These are phyloP conservation scores for Aspergillus ellipticus DNA, from an alignment of 495 filamentous ascomycete species.

Conservation along the genomic window DNA sequence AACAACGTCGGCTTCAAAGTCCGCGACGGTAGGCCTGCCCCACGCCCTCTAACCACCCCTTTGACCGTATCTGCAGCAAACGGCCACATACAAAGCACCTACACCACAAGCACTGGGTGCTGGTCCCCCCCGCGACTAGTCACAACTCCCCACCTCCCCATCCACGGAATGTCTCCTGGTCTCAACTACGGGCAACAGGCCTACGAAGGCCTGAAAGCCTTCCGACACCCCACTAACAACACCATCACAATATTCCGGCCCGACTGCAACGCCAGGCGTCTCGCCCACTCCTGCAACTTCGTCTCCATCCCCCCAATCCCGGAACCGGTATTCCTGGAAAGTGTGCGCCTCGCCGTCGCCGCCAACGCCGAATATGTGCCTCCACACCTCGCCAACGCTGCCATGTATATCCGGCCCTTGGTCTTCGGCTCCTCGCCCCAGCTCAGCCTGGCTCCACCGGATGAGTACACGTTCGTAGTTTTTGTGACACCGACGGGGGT, in stretches of 20 bases:
- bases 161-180: slow-evolving; percentile 87
- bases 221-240: slow-evolving; percentile 57
- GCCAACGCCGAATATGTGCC: slow-evolving; percentile 87
- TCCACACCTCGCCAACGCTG: slow-evolving; percentile 75
- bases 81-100: slow-evolving; percentile 35
- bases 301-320: slow-evolving; percentile 78
- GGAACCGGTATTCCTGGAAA: slow-evolving; percentile 63
- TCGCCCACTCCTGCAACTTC: slow-evolving; percentile 72
- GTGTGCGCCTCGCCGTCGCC: slow-evolving; percentile 73
- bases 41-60: background rate
- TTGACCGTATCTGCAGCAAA: slow-evolving; percentile 16
- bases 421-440: slow-evolving; percentile 82
- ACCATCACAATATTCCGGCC: slow-evolving; percentile 79
- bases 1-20: slow-evolving; percentile 84
- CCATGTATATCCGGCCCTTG: slow-evolving; percentile 84
- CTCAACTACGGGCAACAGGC: slow-evolving; percentile 94
- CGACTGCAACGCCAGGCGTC: slow-evolving; percentile 70
- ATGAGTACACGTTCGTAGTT: slow-evolving; percentile 84
- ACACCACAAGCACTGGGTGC: slow-evolving; percentile 38
- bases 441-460: slow-evolving; percentile 73
- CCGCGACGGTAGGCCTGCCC: slow-evolving; percentile 65
- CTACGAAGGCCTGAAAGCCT: slow-evolving; percentile 91
- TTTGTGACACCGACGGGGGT: slow-evolving; percentile 84
- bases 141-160: slow-evolving; percentile 67
- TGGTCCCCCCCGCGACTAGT: slow-evolving; percentile 76